Evolutionary conservation across 495 filamentous ascomycete genomes (phyloP).

Genomic region (Lophiostoma macrostomum): DNA sequence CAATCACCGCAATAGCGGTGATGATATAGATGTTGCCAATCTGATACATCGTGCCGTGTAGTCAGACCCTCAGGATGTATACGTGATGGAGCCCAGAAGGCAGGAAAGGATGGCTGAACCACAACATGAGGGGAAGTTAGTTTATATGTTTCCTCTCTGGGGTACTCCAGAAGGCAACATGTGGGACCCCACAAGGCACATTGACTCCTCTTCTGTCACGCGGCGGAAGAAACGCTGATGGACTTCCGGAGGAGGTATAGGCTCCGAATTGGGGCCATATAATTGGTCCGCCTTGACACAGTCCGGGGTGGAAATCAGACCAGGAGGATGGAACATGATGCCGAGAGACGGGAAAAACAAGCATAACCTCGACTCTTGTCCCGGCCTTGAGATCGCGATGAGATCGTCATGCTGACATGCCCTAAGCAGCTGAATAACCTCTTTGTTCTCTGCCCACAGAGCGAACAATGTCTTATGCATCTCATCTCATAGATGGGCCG

Average conservation of each 20-base stretch:
- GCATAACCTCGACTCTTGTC: no score
- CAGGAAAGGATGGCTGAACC: neutral
- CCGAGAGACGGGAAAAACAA: no score
- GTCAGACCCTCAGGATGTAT: neutral
- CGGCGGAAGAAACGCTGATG: neutral
- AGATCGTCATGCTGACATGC: no score
- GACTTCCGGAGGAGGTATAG: neutral
- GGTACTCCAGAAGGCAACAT: neutral
- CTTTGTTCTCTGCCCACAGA: no score
- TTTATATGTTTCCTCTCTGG: constrained; percentile 2
- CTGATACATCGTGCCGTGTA: neutral
- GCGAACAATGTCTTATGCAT: no score
- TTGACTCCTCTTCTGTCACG: neutral
- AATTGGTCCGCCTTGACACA: neutral
- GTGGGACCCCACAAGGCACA: neutral
- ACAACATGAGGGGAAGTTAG: neutral
- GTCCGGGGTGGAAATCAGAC: no score
- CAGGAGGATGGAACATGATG: no score
- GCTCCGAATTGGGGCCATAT: neutral
- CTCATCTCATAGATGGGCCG: no score
- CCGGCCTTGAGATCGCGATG: no score
- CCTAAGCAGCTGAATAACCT: no score
- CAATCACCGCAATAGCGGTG: constrained; percentile 69
- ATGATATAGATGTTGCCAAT: constrained; percentile 69
- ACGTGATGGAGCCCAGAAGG: neutral